phyloP scores from a whole-genome alignment of 176 grass and related monocot species.

The Aegilops speltoides region DNA sequence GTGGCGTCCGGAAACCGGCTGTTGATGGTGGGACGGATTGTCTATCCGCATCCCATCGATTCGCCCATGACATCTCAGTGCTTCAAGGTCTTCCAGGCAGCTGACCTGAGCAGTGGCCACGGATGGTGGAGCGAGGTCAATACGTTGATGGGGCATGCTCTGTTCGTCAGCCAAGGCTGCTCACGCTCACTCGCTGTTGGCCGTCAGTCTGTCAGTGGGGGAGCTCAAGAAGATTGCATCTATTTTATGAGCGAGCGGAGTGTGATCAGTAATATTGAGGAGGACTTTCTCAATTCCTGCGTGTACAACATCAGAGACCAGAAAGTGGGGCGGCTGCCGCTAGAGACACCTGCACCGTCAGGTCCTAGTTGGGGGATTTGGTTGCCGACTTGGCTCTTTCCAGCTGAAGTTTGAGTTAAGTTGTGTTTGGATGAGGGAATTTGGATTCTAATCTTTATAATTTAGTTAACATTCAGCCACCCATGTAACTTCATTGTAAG shows the following conservation, averaged over 20 bases:
- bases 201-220: neutral
- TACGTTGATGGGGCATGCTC: slow-evolving; percentile 5
- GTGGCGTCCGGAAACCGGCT: neutral
- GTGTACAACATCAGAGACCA: neutral
- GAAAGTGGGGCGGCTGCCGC: neutral
- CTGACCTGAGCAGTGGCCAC: neutral
- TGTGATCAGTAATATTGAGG: neutral
- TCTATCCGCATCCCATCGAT: neutral
- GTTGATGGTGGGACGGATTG: neutral
- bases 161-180: neutral
- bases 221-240: neutral
- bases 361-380: neutral
- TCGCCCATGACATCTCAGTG: neutral
- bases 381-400: neutral
- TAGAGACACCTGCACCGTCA: neutral
- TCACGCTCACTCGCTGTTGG: neutral
- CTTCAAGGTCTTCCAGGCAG: neutral
- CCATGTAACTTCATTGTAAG: neutral
- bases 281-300: neutral
- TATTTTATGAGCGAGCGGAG: neutral
- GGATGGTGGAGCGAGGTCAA: neutral
- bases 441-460: neutral
- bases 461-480: neutral
- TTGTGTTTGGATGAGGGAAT: neutral
- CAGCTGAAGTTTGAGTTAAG: neutral